Evolutionary conservation across 805 yeast species (phyloP), one percentile per base, ranked within the genome.

Genomic region (Phaffomyces opuntiae): DNA sequence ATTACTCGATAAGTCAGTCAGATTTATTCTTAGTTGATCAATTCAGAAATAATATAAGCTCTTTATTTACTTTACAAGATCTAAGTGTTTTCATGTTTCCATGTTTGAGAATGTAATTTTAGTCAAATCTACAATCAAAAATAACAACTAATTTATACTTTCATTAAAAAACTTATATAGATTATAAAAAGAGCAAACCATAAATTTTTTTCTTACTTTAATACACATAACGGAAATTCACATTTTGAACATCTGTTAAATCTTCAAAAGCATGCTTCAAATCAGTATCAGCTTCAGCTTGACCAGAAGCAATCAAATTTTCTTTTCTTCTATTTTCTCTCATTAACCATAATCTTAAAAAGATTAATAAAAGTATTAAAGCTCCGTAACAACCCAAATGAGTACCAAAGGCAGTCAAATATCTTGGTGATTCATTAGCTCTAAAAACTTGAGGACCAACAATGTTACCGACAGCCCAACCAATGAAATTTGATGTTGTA

Each of bases 371-470:
- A 1, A 35, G 4, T 19, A 44, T 47, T 25, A 42, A 45, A 4
- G 31, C 26, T 19, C 26, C 45, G 33, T 36, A 47, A 38, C 45
- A 47, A 27, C 39, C 49, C 21, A 46, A 36, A 39, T 46, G 49
- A 16, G 27, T 26, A 42, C 46, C 25, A 25, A 46, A 46, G 11
- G 49, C 49, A 8, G 49, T 46, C 16, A 42, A 33, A n/a, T 78
- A 79, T 21, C 62, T 59, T 34, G 82, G 83, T n/a, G 71, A 66
- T 45, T 73, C 66, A 13, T 61, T 54, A 1, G 66, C 61, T 48
- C 71, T 67, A 60, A 79, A 78, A 52, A 76, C 66, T 51, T 78
- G 82, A 4, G 86, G 83, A 3, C 82, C 84, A 40, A 76, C 63
- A 49, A 81, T 64, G 59, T 77, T 69, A 12, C 79, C 75, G 25